These are phyloP conservation scores for Sphaerobolus stellatus DNA, from an alignment of 1,284 basidiomycete genomes.

Conservation along the genomic window DNA sequence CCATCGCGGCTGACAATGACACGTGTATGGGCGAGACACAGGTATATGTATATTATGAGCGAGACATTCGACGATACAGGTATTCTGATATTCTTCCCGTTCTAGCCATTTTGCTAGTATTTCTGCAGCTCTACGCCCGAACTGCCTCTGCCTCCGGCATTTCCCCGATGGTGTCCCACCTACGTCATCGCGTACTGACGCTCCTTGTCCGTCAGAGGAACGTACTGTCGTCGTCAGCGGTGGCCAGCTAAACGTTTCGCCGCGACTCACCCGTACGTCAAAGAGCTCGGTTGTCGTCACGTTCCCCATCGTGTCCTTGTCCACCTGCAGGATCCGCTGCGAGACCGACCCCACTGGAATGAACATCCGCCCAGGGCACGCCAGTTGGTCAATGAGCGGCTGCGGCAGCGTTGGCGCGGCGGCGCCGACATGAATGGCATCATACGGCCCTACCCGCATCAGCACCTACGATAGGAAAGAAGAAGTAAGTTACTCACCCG, in stretches of 20 bases:
- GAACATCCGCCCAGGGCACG: slow-evolving; percentile 87
- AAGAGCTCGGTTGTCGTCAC: slow-evolving; percentile 72
- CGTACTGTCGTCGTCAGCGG: slow-evolving; percentile 41
- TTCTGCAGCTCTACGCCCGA: too few relatives aligned
- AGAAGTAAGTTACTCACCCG: slow-evolving; percentile 6
- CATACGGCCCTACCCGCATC: slow-evolving; percentile 62
- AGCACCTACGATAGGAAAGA: slow-evolving; percentile 15
- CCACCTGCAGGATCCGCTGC: slow-evolving; percentile 74
- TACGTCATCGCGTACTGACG: too few relatives aligned
- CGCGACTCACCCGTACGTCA: slow-evolving; percentile 68
- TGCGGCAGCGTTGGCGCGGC: slow-evolving; percentile 80
- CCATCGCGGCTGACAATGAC: too few relatives aligned
- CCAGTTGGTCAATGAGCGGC: slow-evolving; percentile 78
- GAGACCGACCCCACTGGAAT: slow-evolving; percentile 77
- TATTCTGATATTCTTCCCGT: too few relatives aligned
- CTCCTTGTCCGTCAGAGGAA: slow-evolving; percentile 41
- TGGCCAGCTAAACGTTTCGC: too few relatives aligned
- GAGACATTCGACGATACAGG: too few relatives aligned
- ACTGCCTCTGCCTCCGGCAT: too few relatives aligned
- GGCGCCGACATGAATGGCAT: slow-evolving; percentile 94
- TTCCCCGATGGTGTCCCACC: too few relatives aligned
- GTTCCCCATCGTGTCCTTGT: slow-evolving; percentile 75
- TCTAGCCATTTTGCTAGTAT: too few relatives aligned
- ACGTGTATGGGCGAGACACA: too few relatives aligned
- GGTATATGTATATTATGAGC: too few relatives aligned